phyloP scores from a whole-genome alignment of 768 basidiomycete genomes.

The Leccinum imitatum region DNA sequence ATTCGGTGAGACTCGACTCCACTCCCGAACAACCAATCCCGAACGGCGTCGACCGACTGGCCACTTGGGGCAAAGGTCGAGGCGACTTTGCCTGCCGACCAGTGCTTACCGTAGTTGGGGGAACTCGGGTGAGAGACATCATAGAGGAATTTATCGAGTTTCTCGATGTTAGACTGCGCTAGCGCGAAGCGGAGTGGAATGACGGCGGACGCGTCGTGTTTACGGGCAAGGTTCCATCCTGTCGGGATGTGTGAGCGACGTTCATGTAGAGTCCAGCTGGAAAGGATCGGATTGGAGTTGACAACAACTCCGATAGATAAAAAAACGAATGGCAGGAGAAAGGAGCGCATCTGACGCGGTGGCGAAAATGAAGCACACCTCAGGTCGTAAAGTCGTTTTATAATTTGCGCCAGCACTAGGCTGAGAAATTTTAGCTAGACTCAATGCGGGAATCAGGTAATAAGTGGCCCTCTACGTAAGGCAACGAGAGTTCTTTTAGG shows the following conservation, averaged over 20 bases:
- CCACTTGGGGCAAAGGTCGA: constrained; percentile 42
- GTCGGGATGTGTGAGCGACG: constrained; percentile 36
- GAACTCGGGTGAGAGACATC: constrained; percentile 46
- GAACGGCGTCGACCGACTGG: constrained; percentile 38
- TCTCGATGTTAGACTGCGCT: constrained; percentile 40
- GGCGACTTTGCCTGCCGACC: constrained; percentile 39
- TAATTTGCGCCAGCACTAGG: too few species aligned
- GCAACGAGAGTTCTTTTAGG: neutral
- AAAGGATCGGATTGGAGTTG: constrained; percentile 4
- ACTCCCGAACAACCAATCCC: constrained; percentile 37
- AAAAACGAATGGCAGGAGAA: constrained; percentile 25
- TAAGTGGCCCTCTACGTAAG: too few species aligned
- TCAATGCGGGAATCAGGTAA: neutral
- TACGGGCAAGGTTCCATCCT: constrained; percentile 37
- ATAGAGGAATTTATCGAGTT: constrained; percentile 41
- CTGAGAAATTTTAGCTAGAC: neutral
- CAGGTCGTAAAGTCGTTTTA: neutral
- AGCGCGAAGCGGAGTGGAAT: constrained; percentile 49
- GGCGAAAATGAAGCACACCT: neutral
- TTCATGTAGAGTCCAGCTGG: constrained; percentile 17
- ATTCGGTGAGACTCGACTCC: constrained; percentile 39
- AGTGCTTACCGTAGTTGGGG: constrained; percentile 45
- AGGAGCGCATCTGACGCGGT: constrained; percentile 13
- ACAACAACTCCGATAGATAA: constrained; percentile 18
- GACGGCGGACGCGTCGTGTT: constrained; percentile 30